A percentile compares a stretch with the other conserved stretches of the same genome.
These are phyloP conservation scores for Talaromyces sp. DNA, from an alignment of 2,329 filamentous ascomycete species.

Conservation along the genomic window DNA sequence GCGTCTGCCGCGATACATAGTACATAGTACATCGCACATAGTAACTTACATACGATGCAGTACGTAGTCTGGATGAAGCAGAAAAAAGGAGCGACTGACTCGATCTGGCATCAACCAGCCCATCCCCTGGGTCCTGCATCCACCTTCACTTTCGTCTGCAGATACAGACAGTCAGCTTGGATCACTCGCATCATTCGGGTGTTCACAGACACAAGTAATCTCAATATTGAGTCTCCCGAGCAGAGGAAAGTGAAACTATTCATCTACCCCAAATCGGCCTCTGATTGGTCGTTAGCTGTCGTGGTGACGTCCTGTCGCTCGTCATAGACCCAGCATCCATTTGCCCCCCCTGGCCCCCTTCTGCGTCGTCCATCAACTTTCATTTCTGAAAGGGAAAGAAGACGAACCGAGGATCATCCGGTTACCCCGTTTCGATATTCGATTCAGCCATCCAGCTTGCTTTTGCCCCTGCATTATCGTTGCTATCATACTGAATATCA, in stretches of 20 bases:
- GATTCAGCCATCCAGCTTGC: too few relatives aligned
- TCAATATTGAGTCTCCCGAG: not conserved
- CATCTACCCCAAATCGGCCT: not conserved
- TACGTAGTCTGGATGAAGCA: not conserved
- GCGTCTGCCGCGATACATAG: too few relatives aligned
- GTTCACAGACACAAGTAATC: too few relatives aligned
- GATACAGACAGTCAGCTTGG: not conserved
- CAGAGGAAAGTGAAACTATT: conserved; percentile 5
- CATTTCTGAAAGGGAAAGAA: not conserved
- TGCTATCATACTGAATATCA: too few relatives aligned
- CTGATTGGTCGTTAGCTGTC: not conserved
- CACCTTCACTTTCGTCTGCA: not conserved
- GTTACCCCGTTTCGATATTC: not conserved
- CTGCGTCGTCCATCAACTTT: not conserved
- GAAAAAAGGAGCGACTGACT: conserved; percentile 2
- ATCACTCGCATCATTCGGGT: too few relatives aligned
- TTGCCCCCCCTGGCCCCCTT: not conserved
- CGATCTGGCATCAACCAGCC: not conserved
- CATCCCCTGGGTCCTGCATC: not conserved
- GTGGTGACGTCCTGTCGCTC: conserved; percentile 8
- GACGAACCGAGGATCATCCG: not conserved
- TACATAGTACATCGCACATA: too few relatives aligned
- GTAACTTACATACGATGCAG: too few relatives aligned
- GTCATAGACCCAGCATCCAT: conserved; percentile 13
- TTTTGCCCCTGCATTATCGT: conserved; percentile 2